These are phyloP conservation scores for Mentha longifolia DNA, from an alignment of 257 asterid genomes.

Conservation along the genomic window DNA sequence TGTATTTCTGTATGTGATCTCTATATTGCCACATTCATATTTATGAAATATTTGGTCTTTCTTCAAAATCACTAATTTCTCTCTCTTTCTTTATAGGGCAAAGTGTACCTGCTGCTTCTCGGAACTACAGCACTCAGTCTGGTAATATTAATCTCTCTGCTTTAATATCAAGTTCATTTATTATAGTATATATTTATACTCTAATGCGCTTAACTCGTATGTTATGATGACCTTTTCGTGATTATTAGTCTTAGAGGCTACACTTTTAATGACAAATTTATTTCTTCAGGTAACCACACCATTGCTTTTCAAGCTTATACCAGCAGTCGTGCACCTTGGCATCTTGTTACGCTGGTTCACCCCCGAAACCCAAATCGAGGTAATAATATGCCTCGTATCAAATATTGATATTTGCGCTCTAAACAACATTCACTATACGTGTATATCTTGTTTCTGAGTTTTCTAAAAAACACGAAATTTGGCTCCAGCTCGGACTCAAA, in stretches of 20 bases:
- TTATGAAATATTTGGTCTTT: not conserved
- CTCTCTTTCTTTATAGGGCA: slow-evolving; percentile 52
- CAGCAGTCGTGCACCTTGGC: slow-evolving; percentile 94
- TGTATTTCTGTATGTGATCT: too few species aligned
- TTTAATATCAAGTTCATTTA: slow-evolving; percentile 23
- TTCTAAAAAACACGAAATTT: slow-evolving; percentile 22
- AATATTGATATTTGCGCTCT: too few species aligned
- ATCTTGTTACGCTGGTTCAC: slow-evolving; percentile 90
- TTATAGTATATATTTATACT: not conserved
- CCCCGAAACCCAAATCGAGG: slow-evolving; percentile 83
- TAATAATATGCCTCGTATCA: slow-evolving; percentile 27
- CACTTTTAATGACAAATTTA: not conserved
- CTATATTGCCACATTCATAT: not conserved
- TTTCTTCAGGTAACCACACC: slow-evolving; percentile 89
- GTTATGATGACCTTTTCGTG: too few species aligned
- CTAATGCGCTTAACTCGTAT: not conserved
- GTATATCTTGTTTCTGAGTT: not conserved
- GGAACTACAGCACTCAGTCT: slow-evolving; percentile 98
- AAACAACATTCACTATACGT: too few species aligned
- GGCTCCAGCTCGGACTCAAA: slow-evolving; percentile 71
- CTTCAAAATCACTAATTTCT: slow-evolving; percentile 3
- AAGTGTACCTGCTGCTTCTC: slow-evolving; percentile 89
- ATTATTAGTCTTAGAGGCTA: too few species aligned
- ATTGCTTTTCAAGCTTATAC: slow-evolving; percentile 91
- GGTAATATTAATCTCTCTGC: slow-evolving; percentile 24